Base-by-base conservation (phyloP, 129 eudicot genomes). In the Lactuca saligna region DNA sequence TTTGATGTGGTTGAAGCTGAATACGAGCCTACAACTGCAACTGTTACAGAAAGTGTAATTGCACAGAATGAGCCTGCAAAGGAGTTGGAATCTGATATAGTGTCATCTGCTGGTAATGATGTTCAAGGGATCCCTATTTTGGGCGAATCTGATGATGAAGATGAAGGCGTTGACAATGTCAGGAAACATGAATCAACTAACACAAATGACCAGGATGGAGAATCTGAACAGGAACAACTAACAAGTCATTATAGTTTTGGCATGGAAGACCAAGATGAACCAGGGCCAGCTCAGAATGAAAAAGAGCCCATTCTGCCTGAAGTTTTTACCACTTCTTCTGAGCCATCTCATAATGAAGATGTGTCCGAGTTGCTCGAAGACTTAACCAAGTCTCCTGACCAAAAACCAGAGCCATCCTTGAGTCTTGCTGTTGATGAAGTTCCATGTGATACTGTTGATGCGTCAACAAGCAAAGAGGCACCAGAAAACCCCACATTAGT, bases 401-500 rank as follows among this genome's bases (percentile, higher is more conserved):
- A 57, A 20, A 68, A 67, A 60, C 32, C 56, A 35, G 74, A 72
- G 16, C 69, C 33, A 16, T 12, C 9, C 10, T 16, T 49, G 38
- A 60, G 71, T 68, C n/a, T 31, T 33, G 17, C 63, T 70, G 64
- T 63, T 54, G 67, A 46, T 48, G 65, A 71, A 13, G 61, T 53
- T 57, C n/a, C 51, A 39, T 66, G 59, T 55, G 75, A 59, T 66
- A 70, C 51, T 66, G 61, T 34, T 66, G 72, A 25, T 37, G 35
- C 51, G 12, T 16, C 39, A 42, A 39, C 44, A 12, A 41, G 17
- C 62, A 63, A 56, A 60, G 72, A 77, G 37, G 12, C 60, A 51
- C 55, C 54, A 71, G 29, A 57, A 44, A 65, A 31, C 63, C 72
- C 38, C 46, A 12, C 32, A 8, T 20, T 17, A 5, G 61, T 31